phyloP scores from a whole-genome alignment of 2,329 filamentous ascomycete species.

The Stachybotrys chlorohalonatus region DNA sequence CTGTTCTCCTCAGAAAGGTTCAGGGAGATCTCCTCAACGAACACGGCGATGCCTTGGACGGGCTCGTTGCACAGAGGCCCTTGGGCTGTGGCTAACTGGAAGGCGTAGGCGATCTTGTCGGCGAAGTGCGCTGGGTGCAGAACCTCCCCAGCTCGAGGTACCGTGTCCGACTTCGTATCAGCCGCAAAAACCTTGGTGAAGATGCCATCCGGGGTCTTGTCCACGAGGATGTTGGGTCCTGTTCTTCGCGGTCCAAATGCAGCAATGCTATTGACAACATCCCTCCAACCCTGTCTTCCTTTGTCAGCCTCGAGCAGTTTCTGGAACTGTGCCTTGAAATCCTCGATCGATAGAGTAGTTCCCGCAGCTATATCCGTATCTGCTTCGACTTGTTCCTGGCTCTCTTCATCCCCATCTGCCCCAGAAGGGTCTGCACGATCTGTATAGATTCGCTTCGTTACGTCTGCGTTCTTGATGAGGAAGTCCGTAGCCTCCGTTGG shows the following conservation, averaged over 20 bases:
- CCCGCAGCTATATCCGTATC: constrained; percentile 51
- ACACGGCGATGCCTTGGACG: constrained; percentile 84
- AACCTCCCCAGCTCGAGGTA: constrained; percentile 35
- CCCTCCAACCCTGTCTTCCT: constrained; percentile 65
- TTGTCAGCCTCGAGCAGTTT: constrained; percentile 62
- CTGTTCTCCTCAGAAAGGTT: constrained; percentile 43
- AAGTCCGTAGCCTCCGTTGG: constrained; percentile 76
- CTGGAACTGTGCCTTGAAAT: constrained; percentile 68
- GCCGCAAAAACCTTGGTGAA: constrained; percentile 60
- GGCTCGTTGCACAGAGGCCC: constrained; percentile 90
- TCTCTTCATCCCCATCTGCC: constrained; percentile 24
- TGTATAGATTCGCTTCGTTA: constrained; percentile 71
- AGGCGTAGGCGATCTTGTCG: constrained; percentile 88
- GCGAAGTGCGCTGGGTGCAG: constrained; percentile 61
- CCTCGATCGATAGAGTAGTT: constrained; percentile 57
- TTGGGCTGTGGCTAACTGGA: constrained; percentile 83
- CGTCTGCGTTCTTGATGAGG: constrained; percentile 66
- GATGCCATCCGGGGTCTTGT: constrained; percentile 63
- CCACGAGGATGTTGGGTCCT: constrained; percentile 84
- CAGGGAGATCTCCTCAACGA: constrained; percentile 71
- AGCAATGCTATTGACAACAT: constrained; percentile 69
- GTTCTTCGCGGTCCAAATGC: constrained; percentile 80
- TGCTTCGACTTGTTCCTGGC: constrained; percentile 33
- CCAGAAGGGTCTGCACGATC: constrained; percentile 43
- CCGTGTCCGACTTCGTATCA: constrained; percentile 19